Evolutionary conservation across 176 grass and related monocot species (phyloP), one percentile per base, ranked within the genome.

Genomic region (Triticum turgidum): DNA sequence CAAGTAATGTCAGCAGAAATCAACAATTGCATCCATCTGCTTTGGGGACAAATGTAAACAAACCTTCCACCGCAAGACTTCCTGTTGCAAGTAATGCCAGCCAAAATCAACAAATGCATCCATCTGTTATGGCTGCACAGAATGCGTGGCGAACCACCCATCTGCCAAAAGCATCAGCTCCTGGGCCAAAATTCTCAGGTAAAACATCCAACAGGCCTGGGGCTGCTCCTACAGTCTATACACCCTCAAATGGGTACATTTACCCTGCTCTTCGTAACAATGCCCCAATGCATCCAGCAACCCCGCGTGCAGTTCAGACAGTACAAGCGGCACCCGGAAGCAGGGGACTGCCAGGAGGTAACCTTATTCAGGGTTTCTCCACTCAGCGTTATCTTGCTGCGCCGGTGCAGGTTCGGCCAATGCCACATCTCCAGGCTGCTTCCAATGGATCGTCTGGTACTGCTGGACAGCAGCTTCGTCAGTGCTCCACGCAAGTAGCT

Each of bases 81-180:
- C 68, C 25, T n/a, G 7, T 38, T 71, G 27, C 65, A 18, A 78
- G 49, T 41, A 32, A 21, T 21, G 1, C 29, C 35, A 67, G 35
- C 35, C 78, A 89, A 62, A 89, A 77, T 59, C 83, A 86, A 82
- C 61, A 25, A 73, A 59, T 59, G 54, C 18, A 59, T 21, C 54
- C 54, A 8, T 59, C 54, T 59, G 54, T 22, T 30, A 51, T 75
- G 64, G 30, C 68, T 72, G 27, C 64, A 63, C 71, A 27, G 6
- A 77, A 86, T 78, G 25, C 18, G 24, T 8, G 24, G 30, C 34
- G 37, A 61, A 10, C 63, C 14, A 20, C 85, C 27, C 25, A 4
- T 69, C 29, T 5, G 29, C 73, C 11, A 29, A 76, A 75, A 67
- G 33, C 30, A 14, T 35, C 73, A 29, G 32, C 34, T 65, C 41